Percentiles rank a stretch among this genome's conserved stretches.
Evolutionary conservation across 805 yeast species (phyloP).

Genomic region (Suhomyces sp.): DNA sequence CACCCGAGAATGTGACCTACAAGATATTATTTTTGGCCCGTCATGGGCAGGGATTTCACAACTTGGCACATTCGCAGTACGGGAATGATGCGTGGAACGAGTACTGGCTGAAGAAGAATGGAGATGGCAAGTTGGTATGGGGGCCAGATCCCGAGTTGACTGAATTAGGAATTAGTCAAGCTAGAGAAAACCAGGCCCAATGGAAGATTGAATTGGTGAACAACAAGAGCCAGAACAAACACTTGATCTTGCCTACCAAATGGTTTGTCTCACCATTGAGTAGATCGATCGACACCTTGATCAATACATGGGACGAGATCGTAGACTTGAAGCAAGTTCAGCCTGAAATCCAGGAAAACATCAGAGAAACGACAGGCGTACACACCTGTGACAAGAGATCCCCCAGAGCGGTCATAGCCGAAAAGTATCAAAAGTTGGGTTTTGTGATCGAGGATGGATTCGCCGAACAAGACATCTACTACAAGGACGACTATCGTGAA

Average conservation of each 20-base stretch:
- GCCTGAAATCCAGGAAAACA: constrained; percentile 44
- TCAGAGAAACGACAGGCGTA: constrained; percentile 49
- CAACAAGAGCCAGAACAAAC: constrained; percentile 3
- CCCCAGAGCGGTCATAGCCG: constrained; percentile 32
- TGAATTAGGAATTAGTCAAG: constrained; percentile 43
- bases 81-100: constrained; percentile 47
- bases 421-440: constrained; percentile 34
- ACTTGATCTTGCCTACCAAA: constrained; percentile 29
- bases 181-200: constrained; percentile 39
- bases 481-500: constrained; percentile 38
- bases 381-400: constrained; percentile 51
- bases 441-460: constrained; percentile 45
- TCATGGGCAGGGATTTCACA: constrained; percentile 56
- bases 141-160: constrained; percentile 54
- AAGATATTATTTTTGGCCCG: constrained; percentile 48
- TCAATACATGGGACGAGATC: constrained; percentile 44
- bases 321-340: constrained; percentile 13
- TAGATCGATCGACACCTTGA: constrained; percentile 49
- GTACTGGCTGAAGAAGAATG: constrained; percentile 41
- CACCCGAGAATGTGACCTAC: constrained; percentile 30
- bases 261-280: constrained; percentile 51
- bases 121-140: constrained; percentile 48
- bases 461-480: constrained; percentile 44
- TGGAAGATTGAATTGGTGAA: constrained; percentile 39
- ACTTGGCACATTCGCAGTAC: constrained; percentile 43